Conservation (phyloP, 1,139 yeast species). For the Sugiyamaella novakii region DNA sequence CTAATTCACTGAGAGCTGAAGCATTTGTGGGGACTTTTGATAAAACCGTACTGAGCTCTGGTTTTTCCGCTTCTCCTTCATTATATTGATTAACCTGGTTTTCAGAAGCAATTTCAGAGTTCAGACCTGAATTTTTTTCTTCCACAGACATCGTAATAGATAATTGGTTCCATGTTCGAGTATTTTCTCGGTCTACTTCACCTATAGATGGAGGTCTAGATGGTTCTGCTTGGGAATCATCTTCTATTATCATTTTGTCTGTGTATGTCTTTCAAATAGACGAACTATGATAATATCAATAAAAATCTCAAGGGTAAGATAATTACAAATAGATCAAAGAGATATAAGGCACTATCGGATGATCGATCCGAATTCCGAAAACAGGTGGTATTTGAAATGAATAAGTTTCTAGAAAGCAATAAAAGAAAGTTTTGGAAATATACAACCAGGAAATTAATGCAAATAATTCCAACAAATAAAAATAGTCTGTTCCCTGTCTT, state of each 20-base stretch:
- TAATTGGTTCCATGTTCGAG: slow-evolving; percentile 11
- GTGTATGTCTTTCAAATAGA: too few relatives aligned
- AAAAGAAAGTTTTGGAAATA: too few relatives aligned
- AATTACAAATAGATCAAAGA: too few relatives aligned
- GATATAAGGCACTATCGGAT: not conserved
- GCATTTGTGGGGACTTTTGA: slow-evolving; percentile 4
- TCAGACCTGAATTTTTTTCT: slow-evolving; percentile 7
- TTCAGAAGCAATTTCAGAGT: slow-evolving; percentile 13
- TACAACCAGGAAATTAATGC: too few relatives aligned
- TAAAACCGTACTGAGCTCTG: not conserved
- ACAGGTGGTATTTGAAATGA: too few relatives aligned
- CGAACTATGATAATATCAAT: too few relatives aligned
- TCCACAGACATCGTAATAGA: slow-evolving; percentile 12
- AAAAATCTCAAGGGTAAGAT: not conserved
- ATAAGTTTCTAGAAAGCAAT: too few relatives aligned
- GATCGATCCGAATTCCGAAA: slow-evolving; percentile 5
- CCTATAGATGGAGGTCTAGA: slow-evolving; percentile 11
- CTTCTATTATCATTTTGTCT: too few relatives aligned
- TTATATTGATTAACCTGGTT: not conserved
- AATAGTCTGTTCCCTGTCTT: too few relatives aligned
- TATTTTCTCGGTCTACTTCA: slow-evolving; percentile 7
- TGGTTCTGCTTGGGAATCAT: not conserved
- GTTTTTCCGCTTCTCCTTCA: not conserved
- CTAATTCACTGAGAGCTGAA: slow-evolving; percentile 10
- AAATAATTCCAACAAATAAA: too few relatives aligned